These are phyloP conservation scores for Thermomyces lanuginosus DNA, from an alignment of 2,329 filamentous ascomycete species.

Conservation along the genomic window DNA sequence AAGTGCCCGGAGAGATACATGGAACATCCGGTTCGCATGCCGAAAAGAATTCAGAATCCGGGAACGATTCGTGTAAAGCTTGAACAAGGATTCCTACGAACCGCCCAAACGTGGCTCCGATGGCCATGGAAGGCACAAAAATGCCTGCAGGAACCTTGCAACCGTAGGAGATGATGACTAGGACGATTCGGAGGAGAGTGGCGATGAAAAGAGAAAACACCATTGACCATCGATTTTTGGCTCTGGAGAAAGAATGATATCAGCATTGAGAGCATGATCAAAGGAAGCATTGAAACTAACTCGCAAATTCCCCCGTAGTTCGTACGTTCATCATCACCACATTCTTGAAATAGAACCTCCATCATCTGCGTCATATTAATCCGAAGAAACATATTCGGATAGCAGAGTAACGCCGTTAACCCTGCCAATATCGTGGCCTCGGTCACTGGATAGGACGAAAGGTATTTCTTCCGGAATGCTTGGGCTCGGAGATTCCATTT, in stretches of 20 bases:
- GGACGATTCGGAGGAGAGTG: constrained; percentile 60
- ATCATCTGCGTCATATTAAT: constrained; percentile 99
- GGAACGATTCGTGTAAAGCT: constrained; percentile 69
- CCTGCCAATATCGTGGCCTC: constrained; percentile 74
- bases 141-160: constrained; percentile 97
- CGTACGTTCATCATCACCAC: constrained; percentile 69
- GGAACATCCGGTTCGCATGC: constrained; percentile 80
- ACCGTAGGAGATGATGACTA: constrained; percentile 92
- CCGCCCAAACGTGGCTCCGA: constrained; percentile 84
- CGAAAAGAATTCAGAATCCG: constrained; percentile 67
- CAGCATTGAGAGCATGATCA: neutral
- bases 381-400: constrained; percentile 82
- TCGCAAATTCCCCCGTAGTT: constrained; percentile 87
- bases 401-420: constrained; percentile 80
- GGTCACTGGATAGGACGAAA: constrained; percentile 65
- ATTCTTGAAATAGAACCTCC: constrained; percentile 93
- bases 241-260: constrained; percentile 14
- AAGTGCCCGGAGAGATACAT: constrained; percentile 94
- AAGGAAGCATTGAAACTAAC: constrained; percentile 20
- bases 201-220: constrained; percentile 62
- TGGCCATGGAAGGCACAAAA: constrained; percentile 95
- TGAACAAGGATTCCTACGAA: constrained; percentile 92
- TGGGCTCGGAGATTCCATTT: constrained; percentile 91
- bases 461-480: constrained; percentile 84
- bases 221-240: constrained; percentile 58